phyloP scores from a whole-genome alignment of 345 rosid genomes.

The Gossypium thurberi region DNA sequence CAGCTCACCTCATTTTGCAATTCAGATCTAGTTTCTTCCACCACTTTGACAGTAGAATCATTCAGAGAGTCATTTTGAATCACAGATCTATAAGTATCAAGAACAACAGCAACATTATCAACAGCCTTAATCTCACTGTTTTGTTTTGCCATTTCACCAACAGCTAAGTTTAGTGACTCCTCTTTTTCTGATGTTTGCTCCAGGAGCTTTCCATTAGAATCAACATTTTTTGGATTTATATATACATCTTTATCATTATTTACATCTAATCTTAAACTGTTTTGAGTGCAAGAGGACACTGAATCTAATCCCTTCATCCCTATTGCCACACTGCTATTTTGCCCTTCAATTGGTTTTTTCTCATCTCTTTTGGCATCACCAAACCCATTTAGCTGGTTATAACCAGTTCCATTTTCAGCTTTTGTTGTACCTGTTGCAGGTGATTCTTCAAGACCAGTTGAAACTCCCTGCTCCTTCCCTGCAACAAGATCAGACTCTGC shows the following conservation, averaged over 20 bases:
- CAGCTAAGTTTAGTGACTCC: conserved; percentile 31
- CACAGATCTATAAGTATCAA: conserved; percentile 23
- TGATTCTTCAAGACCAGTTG: conserved; percentile 31
- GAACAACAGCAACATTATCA: conserved; percentile 21
- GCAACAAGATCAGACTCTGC: conserved; percentile 30
- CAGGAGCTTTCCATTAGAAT: conserved; percentile 30
- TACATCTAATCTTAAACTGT: conserved; percentile 40
- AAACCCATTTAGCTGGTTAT: conserved; percentile 36
- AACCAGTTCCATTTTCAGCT: conserved; percentile 30
- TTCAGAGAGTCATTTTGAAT: conserved; percentile 22
- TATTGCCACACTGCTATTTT: conserved; percentile 29
- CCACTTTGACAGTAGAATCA: conserved; percentile 33
- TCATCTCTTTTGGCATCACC: conserved; percentile 32
- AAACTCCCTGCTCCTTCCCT: conserved; percentile 36
- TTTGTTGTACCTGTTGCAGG: conserved; percentile 30
- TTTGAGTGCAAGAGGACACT: conserved; percentile 57
- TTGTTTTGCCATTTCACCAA: conserved; percentile 35
- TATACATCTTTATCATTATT: conserved; percentile 42
- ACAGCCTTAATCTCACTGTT: conserved; percentile 36
- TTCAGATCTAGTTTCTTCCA: conserved; percentile 38
- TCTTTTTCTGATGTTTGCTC: conserved; percentile 37
- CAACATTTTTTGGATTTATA: conserved; percentile 33
- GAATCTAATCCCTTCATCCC: conserved; percentile 49
- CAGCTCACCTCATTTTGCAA: conserved; percentile 37
- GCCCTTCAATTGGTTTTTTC: conserved; percentile 34